These are phyloP conservation scores for Trifolium pratense DNA, from an alignment of 306 rosid genomes.

Conservation along the genomic window DNA sequence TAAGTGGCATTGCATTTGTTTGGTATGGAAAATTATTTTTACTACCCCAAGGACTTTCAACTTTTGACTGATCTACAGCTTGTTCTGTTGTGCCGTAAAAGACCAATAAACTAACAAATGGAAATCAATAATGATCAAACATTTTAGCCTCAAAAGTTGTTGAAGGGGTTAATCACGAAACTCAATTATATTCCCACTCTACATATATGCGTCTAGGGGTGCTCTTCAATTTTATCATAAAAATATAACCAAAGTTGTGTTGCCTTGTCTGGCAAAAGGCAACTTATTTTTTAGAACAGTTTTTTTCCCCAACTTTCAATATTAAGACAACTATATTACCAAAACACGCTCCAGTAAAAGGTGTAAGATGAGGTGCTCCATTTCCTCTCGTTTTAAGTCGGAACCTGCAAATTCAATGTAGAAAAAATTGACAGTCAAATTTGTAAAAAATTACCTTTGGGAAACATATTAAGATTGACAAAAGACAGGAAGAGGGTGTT, in stretches of 20 bases:
- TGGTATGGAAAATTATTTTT: slow-evolving; percentile 21
- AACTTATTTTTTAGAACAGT: slow-evolving; percentile 5
- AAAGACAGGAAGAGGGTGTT: background rate
- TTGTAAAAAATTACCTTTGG: slow-evolving; percentile 28
- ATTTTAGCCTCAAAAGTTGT: slow-evolving; percentile 28
- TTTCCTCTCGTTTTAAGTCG: slow-evolving; percentile 77
- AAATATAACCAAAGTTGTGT: slow-evolving; percentile 16
- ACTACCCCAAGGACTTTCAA: slow-evolving; percentile 19
- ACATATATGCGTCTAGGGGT: background rate
- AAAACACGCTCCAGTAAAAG: slow-evolving; percentile 72
- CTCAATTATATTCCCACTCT: background rate
- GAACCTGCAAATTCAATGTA: slow-evolving; percentile 62
- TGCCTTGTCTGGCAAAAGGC: background rate
- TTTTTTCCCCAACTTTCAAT: slow-evolving; percentile 23
- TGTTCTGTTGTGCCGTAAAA: slow-evolving; percentile 19
- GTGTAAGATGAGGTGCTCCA: slow-evolving; percentile 80
- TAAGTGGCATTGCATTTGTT: slow-evolving; percentile 5
- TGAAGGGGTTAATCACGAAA: slow-evolving; percentile 17
- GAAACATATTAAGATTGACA: slow-evolving; percentile 25
- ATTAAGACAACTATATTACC: slow-evolving; percentile 54
- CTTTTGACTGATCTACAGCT: slow-evolving; percentile 15
- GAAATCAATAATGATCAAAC: slow-evolving; percentile 16
- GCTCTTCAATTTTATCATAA: slow-evolving; percentile 23
- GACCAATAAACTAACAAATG: slow-evolving; percentile 30
- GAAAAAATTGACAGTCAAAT: slow-evolving; percentile 30